Conservation (phyloP, 768 basidiomycete species). For the Hypsizygus marmoreus region DNA sequence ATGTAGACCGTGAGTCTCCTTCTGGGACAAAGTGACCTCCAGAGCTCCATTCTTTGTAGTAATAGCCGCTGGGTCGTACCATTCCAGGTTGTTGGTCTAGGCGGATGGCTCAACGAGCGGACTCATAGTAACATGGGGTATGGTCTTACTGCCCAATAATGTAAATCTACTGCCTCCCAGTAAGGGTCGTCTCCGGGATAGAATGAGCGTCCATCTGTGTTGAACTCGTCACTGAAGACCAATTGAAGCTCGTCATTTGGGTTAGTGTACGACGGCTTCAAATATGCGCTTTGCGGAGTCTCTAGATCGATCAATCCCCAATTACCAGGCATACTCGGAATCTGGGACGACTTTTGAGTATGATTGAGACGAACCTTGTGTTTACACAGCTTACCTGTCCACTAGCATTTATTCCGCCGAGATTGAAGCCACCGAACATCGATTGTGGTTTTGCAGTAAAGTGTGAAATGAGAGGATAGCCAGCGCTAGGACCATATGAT, state of each 20-base stretch:
- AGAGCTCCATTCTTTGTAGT: constrained; percentile 76
- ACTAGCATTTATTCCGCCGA: constrained; percentile 75
- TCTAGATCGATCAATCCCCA: constrained; percentile 75
- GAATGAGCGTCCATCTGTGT: constrained; percentile 76
- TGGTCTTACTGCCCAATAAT: constrained; percentile 66
- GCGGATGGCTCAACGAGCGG: constrained; percentile 3
- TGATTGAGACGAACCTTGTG: constrained; percentile 4
- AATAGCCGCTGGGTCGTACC: constrained; percentile 84
- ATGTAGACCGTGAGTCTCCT: constrained; percentile 66
- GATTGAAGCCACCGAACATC: constrained; percentile 63
- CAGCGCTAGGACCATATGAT: constrained; percentile 43
- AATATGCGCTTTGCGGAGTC: constrained; percentile 65
- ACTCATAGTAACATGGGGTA: background rate
- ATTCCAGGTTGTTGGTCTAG: constrained; percentile 77
- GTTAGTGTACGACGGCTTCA: constrained; percentile 52
- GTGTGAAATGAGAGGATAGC: constrained; percentile 63
- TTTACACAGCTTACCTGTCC: constrained; percentile 54
- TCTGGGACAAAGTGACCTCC: constrained; percentile 70
- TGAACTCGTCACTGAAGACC: constrained; percentile 90
- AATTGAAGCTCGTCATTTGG: constrained; percentile 60
- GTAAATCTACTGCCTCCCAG: constrained; percentile 83
- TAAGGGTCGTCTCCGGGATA: constrained; percentile 89
- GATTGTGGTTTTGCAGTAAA: constrained; percentile 48
- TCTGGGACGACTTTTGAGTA: no score
- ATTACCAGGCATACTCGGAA: constrained; percentile 62